Evolutionary conservation across 192 early-diverging fungal genomes (phyloP), one percentile per base, ranked within the genome.

Genomic region (Chytriomyces hyalinus): DNA sequence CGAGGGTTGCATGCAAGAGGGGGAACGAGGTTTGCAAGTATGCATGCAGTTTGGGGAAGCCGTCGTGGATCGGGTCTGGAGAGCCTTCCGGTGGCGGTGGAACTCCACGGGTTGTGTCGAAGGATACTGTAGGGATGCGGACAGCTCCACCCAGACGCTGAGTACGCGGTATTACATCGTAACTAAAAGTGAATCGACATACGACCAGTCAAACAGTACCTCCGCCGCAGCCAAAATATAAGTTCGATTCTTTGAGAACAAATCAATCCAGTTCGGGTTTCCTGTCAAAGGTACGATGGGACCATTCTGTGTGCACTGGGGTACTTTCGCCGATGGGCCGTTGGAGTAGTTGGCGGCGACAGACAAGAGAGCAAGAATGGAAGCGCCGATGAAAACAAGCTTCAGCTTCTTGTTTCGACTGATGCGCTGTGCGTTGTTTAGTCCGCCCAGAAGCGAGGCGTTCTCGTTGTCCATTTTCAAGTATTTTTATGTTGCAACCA

Each of bases 81-180:
- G n/a, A 47, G 48, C 50, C 75, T 36, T 73, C 70, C 1, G 63
- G 44, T 13, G 79, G 76, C 4, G 81, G 81, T 5, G 80, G 65
- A 10, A 78, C 63, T 60, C 70, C 74, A 17, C 77, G 65, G 7
- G 78, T 77, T 17, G 72, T 51, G 63, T 86, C 85, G 65, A 72
- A 86, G 5, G 82, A 78, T 45, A 77, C 74, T 0, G 85, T 86
- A 36, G 67, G 59, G 68, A 86, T 82, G 9, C 73, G 80, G 22
- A 86, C 76, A n/a, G 80, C 78, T 13, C 75, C 70, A 8, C 65
- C 67, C 10, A 86, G 80, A 10, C 80, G 46, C 48, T 83, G 82
- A 24, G 66, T 36, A 36, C 64, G 15, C 70, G 53, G 6, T 17
- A 45, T 8, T 20, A 2, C 67, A 10, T 48, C 1, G 8, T n/a